Evolutionary conservation across 352 stramenopile genomes (phyloP).

Genomic region (Pythium phragmitis): DNA sequence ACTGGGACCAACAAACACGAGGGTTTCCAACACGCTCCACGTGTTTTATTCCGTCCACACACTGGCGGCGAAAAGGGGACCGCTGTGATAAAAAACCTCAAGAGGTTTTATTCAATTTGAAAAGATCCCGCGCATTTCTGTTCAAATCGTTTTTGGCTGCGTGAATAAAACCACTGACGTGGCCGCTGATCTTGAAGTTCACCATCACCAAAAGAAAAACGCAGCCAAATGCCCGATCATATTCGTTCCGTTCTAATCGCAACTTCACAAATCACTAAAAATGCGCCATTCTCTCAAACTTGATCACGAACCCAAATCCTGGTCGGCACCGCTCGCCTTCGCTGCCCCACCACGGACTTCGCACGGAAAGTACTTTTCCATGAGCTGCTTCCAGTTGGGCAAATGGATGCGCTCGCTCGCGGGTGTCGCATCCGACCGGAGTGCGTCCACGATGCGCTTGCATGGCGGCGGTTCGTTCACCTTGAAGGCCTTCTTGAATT

Average conservation of each 20-base stretch:
- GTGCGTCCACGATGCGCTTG: slow-evolving; percentile 36
- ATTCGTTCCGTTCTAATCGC: background rate
- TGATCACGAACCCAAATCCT: background rate
- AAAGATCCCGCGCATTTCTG: background rate
- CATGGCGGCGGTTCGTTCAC: slow-evolving; percentile 30
- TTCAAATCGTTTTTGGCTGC: background rate
- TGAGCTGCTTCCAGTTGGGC: slow-evolving; percentile 31
- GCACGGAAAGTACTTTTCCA: slow-evolving; percentile 32
- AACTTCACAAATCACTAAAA: background rate
- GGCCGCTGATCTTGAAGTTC: background rate
- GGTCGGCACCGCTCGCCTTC: background rate
- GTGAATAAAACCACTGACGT: slow-evolving; percentile 14
- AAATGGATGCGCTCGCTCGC: slow-evolving; percentile 15
- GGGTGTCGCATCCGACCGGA: slow-evolving; percentile 14
- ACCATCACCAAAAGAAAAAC: background rate
- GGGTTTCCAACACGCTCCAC: background rate
- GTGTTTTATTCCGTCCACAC: slow-evolving; percentile 24
- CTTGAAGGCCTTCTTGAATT: slow-evolving; percentile 38
- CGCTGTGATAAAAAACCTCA: background rate
- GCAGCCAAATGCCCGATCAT: background rate
- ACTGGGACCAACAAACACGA: background rate
- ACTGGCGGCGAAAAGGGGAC: background rate
- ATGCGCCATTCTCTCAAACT: background rate
- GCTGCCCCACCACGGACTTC: background rate
- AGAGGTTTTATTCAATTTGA: slow-evolving; percentile 6